Base-by-base conservation (phyloP, 2,329 filamentous ascomycete species). In the Aaosphaeria arxii region DNA sequence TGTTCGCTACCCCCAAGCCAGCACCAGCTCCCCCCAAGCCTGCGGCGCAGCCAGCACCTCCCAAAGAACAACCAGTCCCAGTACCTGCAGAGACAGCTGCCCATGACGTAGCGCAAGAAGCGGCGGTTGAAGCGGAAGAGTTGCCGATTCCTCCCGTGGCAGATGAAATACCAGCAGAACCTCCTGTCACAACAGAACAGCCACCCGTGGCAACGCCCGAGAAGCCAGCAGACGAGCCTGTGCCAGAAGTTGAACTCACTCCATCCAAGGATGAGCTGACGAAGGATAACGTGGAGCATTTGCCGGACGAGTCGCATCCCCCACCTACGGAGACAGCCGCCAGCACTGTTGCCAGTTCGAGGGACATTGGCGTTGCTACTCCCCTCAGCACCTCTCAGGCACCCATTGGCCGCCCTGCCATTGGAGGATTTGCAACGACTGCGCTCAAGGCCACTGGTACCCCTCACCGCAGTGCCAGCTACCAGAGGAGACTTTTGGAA, bases 251-350 rank as follows among this genome's bases (percentile, higher is more conserved):
- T 17, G 55, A 55, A 11, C 71, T 92, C 41, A 79, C 81, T 42
- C 86, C 88, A 11, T 82, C 89, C 28, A 86, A 88, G 72, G 89
- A 91, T 69, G 85, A 91, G 63, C 81, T 97, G 56, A 97, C 92
- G 30, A 86, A 92, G 74, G 87, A 86, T 60, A 97, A 97, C 72
- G 86, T 97, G 49, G 91, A 96, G 70, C 89, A 92, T 73, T 80
- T 97, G 59, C 87, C 85, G 56, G 91, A 96, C 73, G 81, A 80
- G 47, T 95, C 92, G 40, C 77, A 84, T 48, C 88, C 89, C 38
- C 83, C 86, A 17, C 81, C 86, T 42, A 92, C 89, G 46, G 87
- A 86, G 57, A 96, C 92, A 42, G 88, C 84, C 55, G 90, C 89
- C 55, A 96, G 91, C 79, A 96, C 91, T 50, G 79, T 89, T 56